Conservation (phyloP, 129 eudicot species). For the Flaveria robusta region DNA sequence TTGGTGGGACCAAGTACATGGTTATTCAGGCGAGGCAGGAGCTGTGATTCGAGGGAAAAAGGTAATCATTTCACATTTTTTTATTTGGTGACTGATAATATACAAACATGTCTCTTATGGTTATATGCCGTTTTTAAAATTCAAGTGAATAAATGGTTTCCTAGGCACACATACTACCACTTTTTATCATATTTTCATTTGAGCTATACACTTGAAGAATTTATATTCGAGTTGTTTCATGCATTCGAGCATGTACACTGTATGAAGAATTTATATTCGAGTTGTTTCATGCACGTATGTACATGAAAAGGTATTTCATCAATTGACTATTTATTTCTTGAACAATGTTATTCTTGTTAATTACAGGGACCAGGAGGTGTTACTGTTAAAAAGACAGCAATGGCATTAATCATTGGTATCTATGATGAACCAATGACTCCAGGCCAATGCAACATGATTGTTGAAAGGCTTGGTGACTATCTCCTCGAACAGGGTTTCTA, state of each 20-base stretch:
- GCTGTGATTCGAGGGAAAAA: constrained; percentile 94
- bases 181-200: not conserved
- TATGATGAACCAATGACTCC: constrained; percentile 96
- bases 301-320: not conserved
- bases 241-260: no score
- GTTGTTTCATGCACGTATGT: not conserved
- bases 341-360: constrained; percentile 16
- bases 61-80: constrained; percentile 39
- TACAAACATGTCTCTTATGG: not conserved
- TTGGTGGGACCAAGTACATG: constrained; percentile 93
- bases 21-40: constrained; percentile 91
- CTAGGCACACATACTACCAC: no score
- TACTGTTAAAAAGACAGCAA: constrained; percentile 69
- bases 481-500: constrained; percentile 80
- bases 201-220: not conserved
- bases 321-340: not conserved
- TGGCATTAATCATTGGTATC: constrained; percentile 72
- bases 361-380: constrained; percentile 86
- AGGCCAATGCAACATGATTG: constrained; percentile 95
- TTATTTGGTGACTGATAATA: not conserved
- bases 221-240: not conserved
- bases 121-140: not conserved
- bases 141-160: constrained; percentile 7
- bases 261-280: not conserved
- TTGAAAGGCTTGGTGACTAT: constrained; percentile 92